These are phyloP conservation scores for Arachis stenosperma DNA, from an alignment of 306 rosid species.

Conservation along the genomic window DNA sequence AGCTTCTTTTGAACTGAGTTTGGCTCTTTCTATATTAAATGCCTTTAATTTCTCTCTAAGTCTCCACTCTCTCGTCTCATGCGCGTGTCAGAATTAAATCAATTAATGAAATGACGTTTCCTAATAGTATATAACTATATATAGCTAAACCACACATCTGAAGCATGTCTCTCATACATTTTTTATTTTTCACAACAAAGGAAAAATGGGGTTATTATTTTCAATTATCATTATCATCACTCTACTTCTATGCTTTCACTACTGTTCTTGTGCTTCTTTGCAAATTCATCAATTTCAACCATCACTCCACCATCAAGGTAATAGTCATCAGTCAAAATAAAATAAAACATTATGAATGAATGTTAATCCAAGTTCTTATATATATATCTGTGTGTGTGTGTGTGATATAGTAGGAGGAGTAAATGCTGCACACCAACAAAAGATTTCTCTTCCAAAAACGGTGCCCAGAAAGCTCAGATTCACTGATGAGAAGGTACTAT, in stretches of 20 bases:
- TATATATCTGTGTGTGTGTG: slow-evolving; percentile 4
- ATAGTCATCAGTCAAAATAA: neutral
- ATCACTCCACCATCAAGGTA: slow-evolving; percentile 48
- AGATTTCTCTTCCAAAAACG: slow-evolving; percentile 41
- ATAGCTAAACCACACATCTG: slow-evolving; percentile 36
- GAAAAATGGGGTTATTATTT: slow-evolving; percentile 39
- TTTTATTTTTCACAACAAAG: neutral
- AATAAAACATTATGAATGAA: neutral
- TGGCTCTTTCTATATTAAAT: neutral
- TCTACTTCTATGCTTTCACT: slow-evolving; percentile 38
- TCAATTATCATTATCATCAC: slow-evolving; percentile 24
- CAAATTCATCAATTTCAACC: slow-evolving; percentile 46
- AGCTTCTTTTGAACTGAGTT: too few relatives aligned
- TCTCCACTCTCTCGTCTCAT: slow-evolving; percentile 14
- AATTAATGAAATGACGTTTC: neutral
- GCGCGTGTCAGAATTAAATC: neutral
- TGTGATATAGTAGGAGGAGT: slow-evolving; percentile 29
- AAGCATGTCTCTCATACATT: slow-evolving; percentile 35
- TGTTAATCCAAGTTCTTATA: neutral
- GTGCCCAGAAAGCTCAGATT: slow-evolving; percentile 64
- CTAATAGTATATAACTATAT: slow-evolving; percentile 36
- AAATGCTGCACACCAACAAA: slow-evolving; percentile 33
- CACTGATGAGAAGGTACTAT: slow-evolving; percentile 45
- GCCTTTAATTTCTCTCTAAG: slow-evolving; percentile 4
- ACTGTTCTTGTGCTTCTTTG: slow-evolving; percentile 54